Evolutionary conservation across 352 stramenopile species (phyloP), one percentile per base, ranked within the genome.

Genomic region (Pythium aquatile): DNA sequence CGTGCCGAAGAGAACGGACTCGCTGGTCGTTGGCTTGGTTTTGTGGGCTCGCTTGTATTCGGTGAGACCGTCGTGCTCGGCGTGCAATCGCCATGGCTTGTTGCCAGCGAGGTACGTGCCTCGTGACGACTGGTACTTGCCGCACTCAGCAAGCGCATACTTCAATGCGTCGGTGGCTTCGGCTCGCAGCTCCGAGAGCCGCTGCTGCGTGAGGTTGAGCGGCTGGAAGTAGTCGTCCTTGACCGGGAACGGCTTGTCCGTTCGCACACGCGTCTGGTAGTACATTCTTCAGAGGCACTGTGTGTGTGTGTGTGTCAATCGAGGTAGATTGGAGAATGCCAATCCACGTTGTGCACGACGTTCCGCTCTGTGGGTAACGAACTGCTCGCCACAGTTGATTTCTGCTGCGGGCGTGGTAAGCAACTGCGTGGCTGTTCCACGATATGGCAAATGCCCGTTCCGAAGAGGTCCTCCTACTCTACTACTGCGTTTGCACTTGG

Each of bases 31-130:
- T 9, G 49, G 29, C 2, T 26, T 54, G 10, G 32, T 48, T 35
- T 46, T 35, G 58, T 70, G 64, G 4, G 49, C n/a, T 1, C 51
- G 39, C 46, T 61, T 62, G 64, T 65, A 70, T 20, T 65, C 57
- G 17, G 16, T 62, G 24, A 70, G 53, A 9, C 57, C 58, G 11
- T 70, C 49, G 39, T 49, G 24, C 9, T 70, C 57, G 16, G 30
- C 51, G 24, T 65, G 57, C 7, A 58, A 51, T 5, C 46, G 49
- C 64, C 64, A 70, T 26, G 56, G 56, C 26, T 52, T 33, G 6
- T 14, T 35, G 26, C 61, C 40, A 8, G 57, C 57, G 30, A 70
- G 57, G 57, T 70, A 70, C 29, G 37, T 61, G 30, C 57, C 64
- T 26, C 64, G 39, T 8, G 48, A 24, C 2, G 10, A 28, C 20